Evolutionary conservation across 208 protist genomes (phyloP), one percentile per base, ranked within the genome.

Genomic region (Trypanosoma platydactyli): DNA sequence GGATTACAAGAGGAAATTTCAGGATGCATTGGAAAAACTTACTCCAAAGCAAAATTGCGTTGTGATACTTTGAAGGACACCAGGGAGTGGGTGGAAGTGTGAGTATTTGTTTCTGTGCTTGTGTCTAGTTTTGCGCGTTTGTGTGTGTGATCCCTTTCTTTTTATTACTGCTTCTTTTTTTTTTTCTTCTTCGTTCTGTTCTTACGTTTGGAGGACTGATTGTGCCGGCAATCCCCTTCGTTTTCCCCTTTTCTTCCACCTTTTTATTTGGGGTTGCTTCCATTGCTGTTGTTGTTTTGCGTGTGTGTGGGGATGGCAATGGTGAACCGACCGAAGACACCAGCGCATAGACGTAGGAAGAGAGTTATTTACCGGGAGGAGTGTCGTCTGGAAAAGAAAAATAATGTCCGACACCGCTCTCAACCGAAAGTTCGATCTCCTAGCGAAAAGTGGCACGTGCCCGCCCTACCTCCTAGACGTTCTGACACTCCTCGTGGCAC

Each of bases 401-500:
- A 18, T 53, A 45, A 85, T 89, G 79, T 83, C 72, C 13, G 79
- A 77, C 1, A 11, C 33, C 33, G 78, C 68, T 15, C 64, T 94
- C 20, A 86, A 89, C 54, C 68, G 77, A 25, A 84, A 84, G 60
- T 88, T 89, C 40, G 82, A 94, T 49, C 22, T 87, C 59, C 77
- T 94, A 25, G 64, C 68, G 30, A 79, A 78, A 46, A 89, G 81
- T 58, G 80, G 75, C 16, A 81, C 77, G 5, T 94, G 88, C 59
- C 64, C 83, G 6, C 70, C 80, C 0, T 80, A 87, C 60, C 76
- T 94, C n/a, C 29, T 89, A 7, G 83, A 94, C 44, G 84, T 94
- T 1, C 54, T 94, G 9, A 82, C 81, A 0, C 61, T 91, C 18
- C 73, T 94, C 6, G 88, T 94, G 22, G 83, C 80, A 22, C 88